Conservation (phyloP, 306 rosid genomes). For the Begonia loranthoides region DNA sequence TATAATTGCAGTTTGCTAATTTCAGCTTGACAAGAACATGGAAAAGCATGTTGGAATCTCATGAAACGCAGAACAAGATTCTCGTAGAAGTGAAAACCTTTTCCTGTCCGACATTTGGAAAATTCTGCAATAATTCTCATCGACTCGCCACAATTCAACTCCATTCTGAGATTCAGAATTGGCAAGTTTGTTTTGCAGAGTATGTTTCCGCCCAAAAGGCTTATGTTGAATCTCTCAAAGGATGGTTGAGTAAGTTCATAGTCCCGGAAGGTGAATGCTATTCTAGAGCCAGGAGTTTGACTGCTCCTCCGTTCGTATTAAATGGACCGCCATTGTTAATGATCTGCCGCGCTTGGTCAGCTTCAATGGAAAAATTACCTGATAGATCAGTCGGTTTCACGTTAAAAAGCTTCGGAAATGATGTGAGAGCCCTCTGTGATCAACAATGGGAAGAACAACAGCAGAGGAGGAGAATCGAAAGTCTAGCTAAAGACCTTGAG, state of each 20-base stretch:
- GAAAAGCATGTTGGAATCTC: slow-evolving; percentile 72
- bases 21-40: slow-evolving; percentile 78
- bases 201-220: slow-evolving; percentile 68
- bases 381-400: slow-evolving; percentile 45
- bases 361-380: slow-evolving; percentile 56
- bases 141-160: slow-evolving; percentile 67
- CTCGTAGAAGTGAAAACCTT: slow-evolving; percentile 64
- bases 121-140: slow-evolving; percentile 71
- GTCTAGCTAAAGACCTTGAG: slow-evolving; percentile 50
- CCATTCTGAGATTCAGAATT: slow-evolving; percentile 66
- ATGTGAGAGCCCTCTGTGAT: slow-evolving; percentile 48
- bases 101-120: slow-evolving; percentile 44
- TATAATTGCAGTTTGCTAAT: too few relatives aligned
- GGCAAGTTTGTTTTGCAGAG: slow-evolving; percentile 54
- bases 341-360: slow-evolving; percentile 65
- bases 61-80: slow-evolving; percentile 82
- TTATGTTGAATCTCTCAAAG: slow-evolving; percentile 70
- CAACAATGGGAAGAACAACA: slow-evolving; percentile 82
- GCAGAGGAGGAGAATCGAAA: slow-evolving; percentile 71
- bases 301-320: slow-evolving; percentile 31
- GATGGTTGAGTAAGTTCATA: slow-evolving; percentile 77
- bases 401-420: slow-evolving; percentile 48
- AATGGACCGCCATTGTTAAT: slow-evolving; percentile 73
- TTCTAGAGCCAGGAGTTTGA: slow-evolving; percentile 37
- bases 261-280: slow-evolving; percentile 67